Evolutionary conservation across 2,329 filamentous ascomycete species (phyloP).

Genomic region (Escovopsis sp.): DNA sequence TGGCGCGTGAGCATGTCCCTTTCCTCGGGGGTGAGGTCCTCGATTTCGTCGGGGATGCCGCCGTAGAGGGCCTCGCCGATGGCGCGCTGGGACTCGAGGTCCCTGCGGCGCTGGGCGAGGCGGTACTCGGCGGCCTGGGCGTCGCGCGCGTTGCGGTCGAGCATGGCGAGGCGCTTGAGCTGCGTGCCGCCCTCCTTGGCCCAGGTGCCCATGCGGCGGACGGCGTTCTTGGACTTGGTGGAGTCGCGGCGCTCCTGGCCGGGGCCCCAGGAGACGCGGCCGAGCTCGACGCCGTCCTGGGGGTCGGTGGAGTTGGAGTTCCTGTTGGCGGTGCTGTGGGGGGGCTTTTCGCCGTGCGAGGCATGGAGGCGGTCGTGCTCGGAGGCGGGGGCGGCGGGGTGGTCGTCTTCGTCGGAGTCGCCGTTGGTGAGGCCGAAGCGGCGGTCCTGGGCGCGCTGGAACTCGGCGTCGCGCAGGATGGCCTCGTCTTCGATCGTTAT

Average conservation of each 20-base stretch:
- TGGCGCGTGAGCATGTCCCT: slow-evolving; percentile 71
- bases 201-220: slow-evolving; percentile 32
- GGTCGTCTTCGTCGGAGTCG: slow-evolving; percentile 33
- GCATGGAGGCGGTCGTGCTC: slow-evolving; percentile 9
- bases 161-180: slow-evolving; percentile 27
- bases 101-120: slow-evolving; percentile 33
- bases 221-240: slow-evolving; percentile 18
- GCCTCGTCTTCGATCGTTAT: slow-evolving; percentile 95
- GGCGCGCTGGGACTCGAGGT: slow-evolving; percentile 56
- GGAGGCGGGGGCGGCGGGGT: slow-evolving; percentile 24
- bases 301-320: slow-evolving; percentile 22
- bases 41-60: slow-evolving; percentile 80
- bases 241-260: neutral
- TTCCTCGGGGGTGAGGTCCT: slow-evolving; percentile 82
- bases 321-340: slow-evolving; percentile 19
- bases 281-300: slow-evolving; percentile 24
- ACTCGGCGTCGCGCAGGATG: slow-evolving; percentile 76
- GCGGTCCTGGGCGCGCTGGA: slow-evolving; percentile 60
- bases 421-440: slow-evolving; percentile 47
- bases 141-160: slow-evolving; percentile 10
- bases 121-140: slow-evolving; percentile 32
- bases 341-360: slow-evolving; percentile 9
- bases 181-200: slow-evolving; percentile 28
- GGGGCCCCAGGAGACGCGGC: slow-evolving; percentile 15
- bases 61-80: slow-evolving; percentile 74